Base-by-base conservation (phyloP, 345 rosid species). In the Citrus australasica region DNA sequence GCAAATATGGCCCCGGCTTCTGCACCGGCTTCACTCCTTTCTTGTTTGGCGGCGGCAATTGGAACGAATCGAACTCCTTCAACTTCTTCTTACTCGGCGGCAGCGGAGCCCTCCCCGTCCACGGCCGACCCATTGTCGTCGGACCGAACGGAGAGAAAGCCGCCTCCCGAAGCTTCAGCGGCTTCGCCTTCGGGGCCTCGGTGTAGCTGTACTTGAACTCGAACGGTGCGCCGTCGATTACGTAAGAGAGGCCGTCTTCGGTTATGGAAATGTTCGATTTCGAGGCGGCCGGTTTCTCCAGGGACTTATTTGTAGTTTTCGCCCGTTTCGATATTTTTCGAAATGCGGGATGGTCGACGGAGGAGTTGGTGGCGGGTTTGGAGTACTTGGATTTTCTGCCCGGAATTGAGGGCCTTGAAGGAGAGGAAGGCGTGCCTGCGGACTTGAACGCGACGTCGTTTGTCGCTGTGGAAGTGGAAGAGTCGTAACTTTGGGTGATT, bases 201-300 rank as follows among this genome's bases (percentile, higher is more conserved):
- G 98, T 91, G 83, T 94, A 96, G 79, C 99, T 96, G 85, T 96
- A 96, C 81, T 92, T 90, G 85, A 96, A 93, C 88, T 93, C 97
- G 37, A 91, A 96, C 33, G 99, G 98, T 66, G 98, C 93, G 63
- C 97, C 98, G 78, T 96, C 85, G 71, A 92, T 85, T 60, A 91
- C 89, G 76, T 89, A 93, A 48, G 97, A 81, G 63, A 92, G 64
- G 33, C 97, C 99, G 56, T 89, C 92, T 0, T 91, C 93, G 66
- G 90, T 86, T 22, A 96, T 40, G 69, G 79, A 77, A 8, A 93
- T 82, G 17, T 81, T 80, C 0, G 92, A 85, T 71, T 85, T 86
- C 24, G 86, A 63, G 63, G 85, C 81, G 51, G 86, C 9, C 42
- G 80, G 75, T 38, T 67, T 73, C 8, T 74, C 70, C 21, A 2